Conservation (phyloP, 2,329 filamentous ascomycete species). For the Paecilomyces fulvus region DNA sequence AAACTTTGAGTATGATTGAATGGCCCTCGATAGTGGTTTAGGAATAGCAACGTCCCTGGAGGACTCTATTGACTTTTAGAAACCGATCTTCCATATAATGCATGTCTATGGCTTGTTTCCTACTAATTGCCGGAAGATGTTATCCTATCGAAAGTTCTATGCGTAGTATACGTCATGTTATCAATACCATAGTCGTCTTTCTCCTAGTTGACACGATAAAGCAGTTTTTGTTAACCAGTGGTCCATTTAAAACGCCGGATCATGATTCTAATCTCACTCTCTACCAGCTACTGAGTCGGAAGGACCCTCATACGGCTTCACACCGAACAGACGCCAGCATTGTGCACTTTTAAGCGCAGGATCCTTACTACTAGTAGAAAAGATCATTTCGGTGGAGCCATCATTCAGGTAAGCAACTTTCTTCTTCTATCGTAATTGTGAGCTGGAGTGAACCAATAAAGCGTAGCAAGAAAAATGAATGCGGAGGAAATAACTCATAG, state of each 20-base stretch:
- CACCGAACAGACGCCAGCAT: constrained; percentile 38
- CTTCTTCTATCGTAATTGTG: constrained; percentile 29
- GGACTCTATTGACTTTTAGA: neutral
- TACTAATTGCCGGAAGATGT: no score
- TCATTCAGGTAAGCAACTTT: constrained; percentile 39
- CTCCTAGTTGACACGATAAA: neutral
- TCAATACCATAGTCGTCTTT: neutral
- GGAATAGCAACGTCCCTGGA: neutral
- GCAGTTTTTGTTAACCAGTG: neutral
- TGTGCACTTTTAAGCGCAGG: constrained; percentile 37
- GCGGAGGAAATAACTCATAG: neutral
- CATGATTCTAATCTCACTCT: neutral
- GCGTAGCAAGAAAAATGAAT: neutral
- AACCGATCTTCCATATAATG: neutral
- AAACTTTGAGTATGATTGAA: constrained; percentile 22
- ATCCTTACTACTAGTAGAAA: constrained; percentile 33
- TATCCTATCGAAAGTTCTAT: no score
- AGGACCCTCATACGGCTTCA: constrained; percentile 32
- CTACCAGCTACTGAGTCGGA: neutral
- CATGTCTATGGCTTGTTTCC: no score
- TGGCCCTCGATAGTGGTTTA: no score
- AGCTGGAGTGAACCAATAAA: constrained; percentile 10
- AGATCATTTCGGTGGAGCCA: constrained; percentile 37
- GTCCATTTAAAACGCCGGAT: neutral
- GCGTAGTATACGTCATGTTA: no score